Conservation (phyloP, 1,139 yeast genomes). For the Magnusiomyces sp. region DNA sequence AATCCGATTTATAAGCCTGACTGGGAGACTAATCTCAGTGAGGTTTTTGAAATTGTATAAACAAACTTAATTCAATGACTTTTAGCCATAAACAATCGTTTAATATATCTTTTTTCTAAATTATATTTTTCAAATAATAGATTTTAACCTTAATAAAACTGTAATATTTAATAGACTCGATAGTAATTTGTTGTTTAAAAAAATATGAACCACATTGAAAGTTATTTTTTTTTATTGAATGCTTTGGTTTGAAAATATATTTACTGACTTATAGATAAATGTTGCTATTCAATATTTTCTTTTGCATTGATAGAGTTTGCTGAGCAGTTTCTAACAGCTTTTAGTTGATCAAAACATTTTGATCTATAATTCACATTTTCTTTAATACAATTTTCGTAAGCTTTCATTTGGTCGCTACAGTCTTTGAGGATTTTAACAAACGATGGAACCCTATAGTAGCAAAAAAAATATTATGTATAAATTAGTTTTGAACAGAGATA, state of each 20-base stretch:
- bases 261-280: neutral
- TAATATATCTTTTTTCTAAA: neutral
- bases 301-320: conserved; percentile 24
- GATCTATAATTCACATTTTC: conserved; percentile 33
- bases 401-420: conserved; percentile 48
- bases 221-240: neutral
- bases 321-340: conserved; percentile 34
- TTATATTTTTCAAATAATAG: neutral
- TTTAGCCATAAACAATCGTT: neutral
- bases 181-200: too few species aligned
- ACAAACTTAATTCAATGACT: neutral
- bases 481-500: neutral
- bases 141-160: neutral
- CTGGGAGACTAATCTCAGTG: conserved; percentile 8
- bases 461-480: neutral
- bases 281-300: conserved; percentile 8
- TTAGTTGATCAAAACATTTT: conserved; percentile 36
- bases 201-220: too few species aligned
- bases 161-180: neutral
- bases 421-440: conserved; percentile 52
- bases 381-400: conserved; percentile 52
- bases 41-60: conserved; percentile 4
- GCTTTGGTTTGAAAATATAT: too few species aligned
- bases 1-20: neutral
- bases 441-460: conserved; percentile 42